Evolutionary conservation across 805 yeast genomes (phyloP).

Genomic region (Saccharomycopsis sp.): DNA sequence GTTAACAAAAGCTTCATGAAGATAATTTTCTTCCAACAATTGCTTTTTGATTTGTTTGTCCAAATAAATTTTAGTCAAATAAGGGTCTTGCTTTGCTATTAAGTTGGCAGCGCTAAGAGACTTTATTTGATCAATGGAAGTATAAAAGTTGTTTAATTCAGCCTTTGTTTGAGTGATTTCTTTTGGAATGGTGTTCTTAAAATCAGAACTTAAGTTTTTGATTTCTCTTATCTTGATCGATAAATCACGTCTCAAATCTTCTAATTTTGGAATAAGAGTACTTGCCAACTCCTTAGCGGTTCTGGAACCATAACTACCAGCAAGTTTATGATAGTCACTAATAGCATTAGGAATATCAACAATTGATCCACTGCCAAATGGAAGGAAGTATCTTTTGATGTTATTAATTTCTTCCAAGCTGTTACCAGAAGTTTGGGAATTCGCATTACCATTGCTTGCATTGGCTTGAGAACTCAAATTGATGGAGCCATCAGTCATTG

Average conservation of each 20-base stretch:
- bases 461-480: slow-evolving; percentile 14
- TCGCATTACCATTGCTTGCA: slow-evolving; percentile 1
- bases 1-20: slow-evolving; percentile 82
- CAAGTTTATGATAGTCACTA: slow-evolving; percentile 42
- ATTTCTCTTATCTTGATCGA: slow-evolving; percentile 81
- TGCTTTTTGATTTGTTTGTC: slow-evolving; percentile 74
- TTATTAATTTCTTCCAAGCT: slow-evolving; percentile 24
- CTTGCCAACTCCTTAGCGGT: slow-evolving; percentile 50
- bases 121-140: slow-evolving; percentile 56
- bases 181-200: slow-evolving; percentile 60
- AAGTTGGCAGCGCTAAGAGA: slow-evolving; percentile 32
- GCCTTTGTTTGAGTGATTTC: slow-evolving; percentile 60
- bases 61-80: slow-evolving; percentile 54
- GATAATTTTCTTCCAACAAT: slow-evolving; percentile 70
- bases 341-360: slow-evolving; percentile 50
- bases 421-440: slow-evolving; percentile 18
- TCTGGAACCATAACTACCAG: slow-evolving; percentile 47
- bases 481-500: slow-evolving; percentile 21
- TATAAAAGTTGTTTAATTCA: slow-evolving; percentile 42
- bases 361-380: slow-evolving; percentile 47
- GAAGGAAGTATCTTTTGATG: slow-evolving; percentile 38
- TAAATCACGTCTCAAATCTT: slow-evolving; percentile 63
- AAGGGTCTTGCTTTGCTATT: slow-evolving; percentile 68
- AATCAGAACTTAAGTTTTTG: slow-evolving; percentile 71
- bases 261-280: slow-evolving; percentile 48